Conservation (phyloP, 2,329 filamentous ascomycete genomes). For the Colletotrichum navitas region DNA sequence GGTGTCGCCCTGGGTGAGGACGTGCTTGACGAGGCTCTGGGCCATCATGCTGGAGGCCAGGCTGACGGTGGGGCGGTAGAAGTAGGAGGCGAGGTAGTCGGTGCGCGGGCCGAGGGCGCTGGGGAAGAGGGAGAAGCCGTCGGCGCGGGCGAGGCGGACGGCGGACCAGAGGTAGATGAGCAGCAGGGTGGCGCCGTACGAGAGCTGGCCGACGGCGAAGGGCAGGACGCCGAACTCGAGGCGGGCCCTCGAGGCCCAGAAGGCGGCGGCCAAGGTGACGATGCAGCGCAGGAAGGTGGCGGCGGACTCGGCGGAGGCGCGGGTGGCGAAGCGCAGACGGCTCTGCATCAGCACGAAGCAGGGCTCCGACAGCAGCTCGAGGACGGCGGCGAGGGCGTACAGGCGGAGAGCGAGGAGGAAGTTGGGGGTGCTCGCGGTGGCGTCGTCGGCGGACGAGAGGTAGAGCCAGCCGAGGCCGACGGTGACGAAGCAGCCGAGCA, state of each 20-base stretch:
- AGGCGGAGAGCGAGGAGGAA: slow-evolving; percentile 67
- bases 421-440: slow-evolving; percentile 70
- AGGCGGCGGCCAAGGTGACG: slow-evolving; percentile 77
- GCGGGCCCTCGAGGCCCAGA: slow-evolving; percentile 68
- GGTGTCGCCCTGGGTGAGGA: slow-evolving; percentile 94
- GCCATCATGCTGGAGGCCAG: slow-evolving; percentile 86
- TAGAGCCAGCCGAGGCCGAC: slow-evolving; percentile 76
- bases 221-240: slow-evolving; percentile 81
- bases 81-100: slow-evolving; percentile 68
- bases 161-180: slow-evolving; percentile 77
- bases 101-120: slow-evolving; percentile 49
- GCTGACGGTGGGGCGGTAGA: slow-evolving; percentile 77
- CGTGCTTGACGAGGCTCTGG: slow-evolving; percentile 90
- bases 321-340: slow-evolving; percentile 81
- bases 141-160: slow-evolving; percentile 64
- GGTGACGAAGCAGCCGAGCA: slow-evolving; percentile 75
- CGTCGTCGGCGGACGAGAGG: slow-evolving; percentile 62
- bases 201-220: slow-evolving; percentile 88
- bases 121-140: slow-evolving; percentile 78
- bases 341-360: slow-evolving; percentile 90
- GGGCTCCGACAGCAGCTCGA: slow-evolving; percentile 89
- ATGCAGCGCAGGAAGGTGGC: slow-evolving; percentile 84
- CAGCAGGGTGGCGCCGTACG: slow-evolving; percentile 78
- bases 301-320: slow-evolving; percentile 85
- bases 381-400: slow-evolving; percentile 68